Evolutionary conservation across 805 yeast species (phyloP), one percentile per base, ranked within the genome.

Genomic region (Saturnispora diversa): DNA sequence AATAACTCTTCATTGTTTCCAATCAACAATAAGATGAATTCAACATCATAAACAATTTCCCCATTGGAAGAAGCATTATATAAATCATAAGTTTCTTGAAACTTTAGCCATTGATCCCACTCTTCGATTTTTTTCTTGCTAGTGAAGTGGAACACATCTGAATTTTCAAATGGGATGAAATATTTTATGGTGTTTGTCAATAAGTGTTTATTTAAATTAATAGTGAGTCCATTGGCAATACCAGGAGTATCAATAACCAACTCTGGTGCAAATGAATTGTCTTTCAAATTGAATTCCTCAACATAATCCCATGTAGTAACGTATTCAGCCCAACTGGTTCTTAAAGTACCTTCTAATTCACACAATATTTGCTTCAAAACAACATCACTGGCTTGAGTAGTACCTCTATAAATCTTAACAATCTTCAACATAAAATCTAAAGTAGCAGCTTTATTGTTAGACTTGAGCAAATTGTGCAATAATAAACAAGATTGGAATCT

Each of bases 1-100:
- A 82, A 69, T 24, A 83, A 62, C 45, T 82, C 88, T 4, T 75
- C 78, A 49, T 77, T 82, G 54, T 78, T 80, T 27, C 81, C 55
- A 4, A 80, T 59, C 44, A 79, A 53, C 40, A 81, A 63, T 45
- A 84, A 56, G 27, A 87, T 50, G 51, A 87, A 84, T 52, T 80
- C 77, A n/a, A 77, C 70, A 53, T 85, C 90, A 56, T 87, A 84
- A 6, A 62, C 47, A 0, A 65, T 55, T 1, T 57, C 16, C 5
- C 29, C 30, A 11, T 19, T 44, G 22, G 26, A 37, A 26, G 10
- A 49, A 37, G 17, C 42, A 35, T 38, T 24, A 19, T 54, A 54
- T 11, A 48, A 43, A 0, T 53, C 31, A 42, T 60, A 60, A 40
- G 64, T 63, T 2, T 48, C 31, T n/a, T 54, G 49, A 44, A 65